Conservation (phyloP, 78 protist genomes). For the Tieghemostelium lacteum region DNA sequence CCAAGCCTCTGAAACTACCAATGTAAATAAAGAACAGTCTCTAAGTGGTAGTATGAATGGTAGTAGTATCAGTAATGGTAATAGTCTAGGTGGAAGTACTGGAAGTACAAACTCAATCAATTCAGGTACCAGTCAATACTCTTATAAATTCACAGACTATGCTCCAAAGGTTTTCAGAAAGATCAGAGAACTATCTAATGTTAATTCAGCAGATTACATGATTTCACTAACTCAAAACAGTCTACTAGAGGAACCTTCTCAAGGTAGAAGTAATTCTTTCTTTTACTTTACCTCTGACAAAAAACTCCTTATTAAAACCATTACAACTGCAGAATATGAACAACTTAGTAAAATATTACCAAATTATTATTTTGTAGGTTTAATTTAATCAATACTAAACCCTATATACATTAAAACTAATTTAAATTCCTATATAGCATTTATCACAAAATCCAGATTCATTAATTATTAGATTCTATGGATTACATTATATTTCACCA, state of each 20-base stretch:
- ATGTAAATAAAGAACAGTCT: neutral
- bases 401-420: neutral
- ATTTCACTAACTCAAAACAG: slow-evolving; percentile 37
- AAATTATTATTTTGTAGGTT: slow-evolving; percentile 53
- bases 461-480: slow-evolving; percentile 46
- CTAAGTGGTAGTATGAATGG: neutral
- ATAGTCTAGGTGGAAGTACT: neutral
- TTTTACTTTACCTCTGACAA: slow-evolving; percentile 67
- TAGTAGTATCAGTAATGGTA: neutral
- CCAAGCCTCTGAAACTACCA: slow-evolving; percentile 11
- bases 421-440: slow-evolving; percentile 8
- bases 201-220: slow-evolving; percentile 73
- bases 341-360: slow-evolving; percentile 35
- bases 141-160: slow-evolving; percentile 69
- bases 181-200: slow-evolving; percentile 40
- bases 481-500: slow-evolving; percentile 71
- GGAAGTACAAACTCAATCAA: neutral
- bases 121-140: neutral
- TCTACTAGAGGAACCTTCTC: slow-evolving; percentile 46
- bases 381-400: neutral
- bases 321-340: slow-evolving; percentile 54
- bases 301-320: slow-evolving; percentile 45
- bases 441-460: slow-evolving; percentile 58
- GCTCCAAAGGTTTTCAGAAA: slow-evolving; percentile 70
- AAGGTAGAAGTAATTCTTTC: slow-evolving; percentile 62